Conservation (phyloP, 306 rosid species). For the Gynostemma pentaphyllum region DNA sequence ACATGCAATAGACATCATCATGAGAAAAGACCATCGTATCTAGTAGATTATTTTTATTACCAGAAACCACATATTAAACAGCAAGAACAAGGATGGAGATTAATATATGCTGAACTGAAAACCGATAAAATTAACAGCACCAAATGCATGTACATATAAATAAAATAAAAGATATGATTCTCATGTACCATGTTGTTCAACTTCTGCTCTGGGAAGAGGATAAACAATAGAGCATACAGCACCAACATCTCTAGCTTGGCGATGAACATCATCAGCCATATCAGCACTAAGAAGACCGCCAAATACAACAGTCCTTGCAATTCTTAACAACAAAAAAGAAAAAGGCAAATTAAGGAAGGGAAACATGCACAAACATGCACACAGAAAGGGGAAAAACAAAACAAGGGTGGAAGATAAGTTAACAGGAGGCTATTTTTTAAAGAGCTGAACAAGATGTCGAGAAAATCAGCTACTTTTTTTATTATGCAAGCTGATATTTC, state of each 20-base stretch:
- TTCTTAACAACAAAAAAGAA: conserved; percentile 40
- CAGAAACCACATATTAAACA: not conserved
- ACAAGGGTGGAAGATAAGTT: not conserved
- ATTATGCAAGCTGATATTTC: not conserved
- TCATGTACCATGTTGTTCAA: conserved; percentile 47
- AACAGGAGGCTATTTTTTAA: not conserved
- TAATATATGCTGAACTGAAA: no score
- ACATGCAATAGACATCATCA: not conserved
- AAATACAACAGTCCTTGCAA: conserved; percentile 80
- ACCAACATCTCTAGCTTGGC: conserved; percentile 54
- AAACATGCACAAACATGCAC: not conserved
- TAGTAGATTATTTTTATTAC: not conserved
- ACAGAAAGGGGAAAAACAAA: not conserved
- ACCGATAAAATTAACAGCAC: not conserved
- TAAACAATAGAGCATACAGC: conserved; percentile 58
- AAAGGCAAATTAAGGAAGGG: conserved; percentile 7
- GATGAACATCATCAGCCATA: conserved; percentile 70
- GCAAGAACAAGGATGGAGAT: not conserved
- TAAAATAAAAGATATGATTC: not conserved
- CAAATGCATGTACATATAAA: not conserved
- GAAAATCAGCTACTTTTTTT: not conserved
- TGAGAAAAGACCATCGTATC: not conserved
- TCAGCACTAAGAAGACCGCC: conserved; percentile 65
- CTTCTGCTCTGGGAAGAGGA: conserved; percentile 69
- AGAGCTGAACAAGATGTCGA: not conserved